Percentiles rank a stretch among this genome's conserved stretches.
Evolutionary conservation across 768 basidiomycete species (phyloP).

Genomic region (Kondoa malvinella): DNA sequence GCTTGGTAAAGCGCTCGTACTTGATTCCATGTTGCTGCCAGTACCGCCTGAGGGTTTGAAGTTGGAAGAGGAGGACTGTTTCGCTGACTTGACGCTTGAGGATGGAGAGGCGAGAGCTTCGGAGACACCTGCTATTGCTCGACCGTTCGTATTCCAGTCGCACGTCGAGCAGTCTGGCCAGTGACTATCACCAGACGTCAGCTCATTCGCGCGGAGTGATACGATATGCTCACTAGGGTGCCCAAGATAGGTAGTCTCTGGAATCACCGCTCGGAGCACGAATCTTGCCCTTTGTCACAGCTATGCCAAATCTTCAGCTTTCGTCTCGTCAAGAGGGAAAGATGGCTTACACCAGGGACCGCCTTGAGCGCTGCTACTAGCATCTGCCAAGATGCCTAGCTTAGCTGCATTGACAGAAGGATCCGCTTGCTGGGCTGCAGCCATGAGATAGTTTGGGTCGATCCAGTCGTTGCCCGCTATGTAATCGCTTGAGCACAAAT

Average conservation of each 20-base stretch:
- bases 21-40: no score
- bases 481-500: not conserved
- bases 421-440: constrained; percentile 20
- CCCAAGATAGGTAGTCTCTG: constrained; percentile 54
- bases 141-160: constrained; percentile 1
- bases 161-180: constrained; percentile 47
- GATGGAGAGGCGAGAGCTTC: not conserved
- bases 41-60: no score
- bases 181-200: constrained; percentile 31
- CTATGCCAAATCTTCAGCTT: constrained; percentile 25
- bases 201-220: not conserved
- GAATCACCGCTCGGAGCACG: constrained; percentile 37
- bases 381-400: constrained; percentile 32
- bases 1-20: not conserved
- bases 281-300: constrained; percentile 31
- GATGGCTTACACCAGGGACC: constrained; percentile 36
- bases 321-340: not conserved
- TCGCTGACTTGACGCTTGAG: not conserved
- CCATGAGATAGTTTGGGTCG: constrained; percentile 36
- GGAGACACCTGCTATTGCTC: not conserved
- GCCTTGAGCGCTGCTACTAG: constrained; percentile 32
- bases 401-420: constrained; percentile 32
- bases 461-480: constrained; percentile 33
- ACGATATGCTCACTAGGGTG: constrained; percentile 43
- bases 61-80: not conserved